Conservation (phyloP, 768 basidiomycete species). For the Jaapia argillacea region DNA sequence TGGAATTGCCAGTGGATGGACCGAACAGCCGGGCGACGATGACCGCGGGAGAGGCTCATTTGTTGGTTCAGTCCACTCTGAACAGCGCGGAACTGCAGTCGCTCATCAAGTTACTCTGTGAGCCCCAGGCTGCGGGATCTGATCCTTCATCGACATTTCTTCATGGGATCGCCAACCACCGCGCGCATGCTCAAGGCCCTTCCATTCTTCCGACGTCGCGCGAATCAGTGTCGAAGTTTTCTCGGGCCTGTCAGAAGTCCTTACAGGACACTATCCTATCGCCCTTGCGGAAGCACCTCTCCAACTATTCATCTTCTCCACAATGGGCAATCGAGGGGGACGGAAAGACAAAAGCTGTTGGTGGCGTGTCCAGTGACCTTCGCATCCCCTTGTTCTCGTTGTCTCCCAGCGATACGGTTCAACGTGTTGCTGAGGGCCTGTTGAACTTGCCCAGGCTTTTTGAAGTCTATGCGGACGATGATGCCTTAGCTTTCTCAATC, state of each 20-base stretch:
- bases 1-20: not conserved
- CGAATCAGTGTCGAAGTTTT: constrained; percentile 29
- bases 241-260: constrained; percentile 58
- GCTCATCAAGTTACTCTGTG: not conserved
- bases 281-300: constrained; percentile 68
- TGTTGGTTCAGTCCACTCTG: constrained; percentile 77
- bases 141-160: not conserved
- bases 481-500: constrained; percentile 81
- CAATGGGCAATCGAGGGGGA: constrained; percentile 53
- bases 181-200: too few relatives aligned
- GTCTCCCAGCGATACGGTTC: constrained; percentile 81
- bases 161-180: too few relatives aligned
- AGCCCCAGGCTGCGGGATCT: not conserved
- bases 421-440: constrained; percentile 87
- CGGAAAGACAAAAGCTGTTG: constrained; percentile 31
- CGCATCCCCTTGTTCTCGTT: constrained; percentile 88
- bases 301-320: constrained; percentile 55
- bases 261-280: constrained; percentile 79
- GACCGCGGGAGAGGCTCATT: constrained; percentile 25
- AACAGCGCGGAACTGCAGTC: constrained; percentile 53
- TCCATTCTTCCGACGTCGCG: too few relatives aligned
- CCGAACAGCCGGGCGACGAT: not conserved
- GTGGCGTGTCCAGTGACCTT: constrained; percentile 41
- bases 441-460: constrained; percentile 89
- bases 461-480: constrained; percentile 90